Percentiles rank a stretch among this genome's conserved stretches.
phyloP scores from a whole-genome alignment of 2,329 filamentous ascomycete species.

The Diaporthe citriasiana region DNA sequence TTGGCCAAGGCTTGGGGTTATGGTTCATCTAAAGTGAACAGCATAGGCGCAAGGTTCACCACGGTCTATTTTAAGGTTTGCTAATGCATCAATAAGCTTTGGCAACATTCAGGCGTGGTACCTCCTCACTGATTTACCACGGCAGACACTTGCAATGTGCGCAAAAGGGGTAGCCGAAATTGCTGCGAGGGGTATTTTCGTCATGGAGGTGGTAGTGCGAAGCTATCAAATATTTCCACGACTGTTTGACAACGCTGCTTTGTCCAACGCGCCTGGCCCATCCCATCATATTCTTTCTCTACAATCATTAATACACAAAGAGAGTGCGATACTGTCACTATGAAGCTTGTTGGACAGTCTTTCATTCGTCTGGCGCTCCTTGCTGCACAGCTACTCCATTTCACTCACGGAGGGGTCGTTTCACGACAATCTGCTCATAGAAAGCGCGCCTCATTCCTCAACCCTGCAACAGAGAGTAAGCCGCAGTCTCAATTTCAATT shows the following conservation, averaged over 20 bases:
- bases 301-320: no score
- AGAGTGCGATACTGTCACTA: background rate
- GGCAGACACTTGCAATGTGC: background rate
- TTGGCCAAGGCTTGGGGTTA: background rate
- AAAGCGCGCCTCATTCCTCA: conserved; percentile 19
- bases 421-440: background rate
- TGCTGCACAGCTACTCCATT: background rate
- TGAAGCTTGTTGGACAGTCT: background rate
- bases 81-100: conserved; percentile 26
- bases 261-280: background rate
- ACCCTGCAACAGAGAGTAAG: background rate
- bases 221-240: background rate
- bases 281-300: background rate
- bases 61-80: background rate
- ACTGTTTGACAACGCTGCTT: background rate
- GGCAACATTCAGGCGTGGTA: background rate
- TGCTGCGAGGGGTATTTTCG: background rate
- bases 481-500: background rate
- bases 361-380: background rate
- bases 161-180: conserved; percentile 12
- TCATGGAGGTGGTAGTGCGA: background rate
- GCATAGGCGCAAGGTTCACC: background rate
- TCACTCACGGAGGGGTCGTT: background rate
- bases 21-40: background rate
- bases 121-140: background rate